phyloP scores from a whole-genome alignment of 257 asterid species.

The Solanum clarkiae region DNA sequence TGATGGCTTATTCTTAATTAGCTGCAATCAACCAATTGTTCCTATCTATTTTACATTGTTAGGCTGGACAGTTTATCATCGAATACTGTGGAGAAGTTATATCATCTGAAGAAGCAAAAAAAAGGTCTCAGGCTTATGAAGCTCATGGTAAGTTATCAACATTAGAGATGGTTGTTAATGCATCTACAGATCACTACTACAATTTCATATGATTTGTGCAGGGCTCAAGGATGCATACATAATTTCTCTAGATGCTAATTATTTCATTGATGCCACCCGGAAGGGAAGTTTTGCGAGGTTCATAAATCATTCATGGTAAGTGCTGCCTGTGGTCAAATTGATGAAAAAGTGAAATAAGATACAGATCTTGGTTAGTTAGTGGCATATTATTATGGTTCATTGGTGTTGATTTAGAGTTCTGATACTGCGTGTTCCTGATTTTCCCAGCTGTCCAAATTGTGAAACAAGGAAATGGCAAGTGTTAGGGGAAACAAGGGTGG shows the following conservation, averaged over 20 bases:
- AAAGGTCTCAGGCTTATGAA: constrained; percentile 68
- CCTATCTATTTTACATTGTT: constrained; percentile 15
- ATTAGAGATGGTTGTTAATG: constrained; percentile 5
- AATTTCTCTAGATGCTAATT: constrained; percentile 61
- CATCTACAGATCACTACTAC: constrained; percentile 1
- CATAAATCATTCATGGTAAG: constrained; percentile 94
- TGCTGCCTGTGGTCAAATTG: background rate
- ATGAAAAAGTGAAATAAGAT: background rate
- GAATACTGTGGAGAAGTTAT: constrained; percentile 93
- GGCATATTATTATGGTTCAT: background rate
- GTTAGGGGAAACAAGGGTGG: constrained; percentile 84
- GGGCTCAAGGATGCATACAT: constrained; percentile 80
- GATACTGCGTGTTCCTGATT: constrained; percentile 4
- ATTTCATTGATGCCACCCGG: constrained; percentile 74
- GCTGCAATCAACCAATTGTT: background rate
- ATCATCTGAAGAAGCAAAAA: constrained; percentile 65
- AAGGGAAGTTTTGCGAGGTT: constrained; percentile 92
- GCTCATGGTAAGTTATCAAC: constrained; percentile 43
- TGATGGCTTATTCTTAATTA: background rate
- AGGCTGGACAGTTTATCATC: constrained; percentile 85
- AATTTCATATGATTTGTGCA: constrained; percentile 17
- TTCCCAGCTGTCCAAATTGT: constrained; percentile 76
- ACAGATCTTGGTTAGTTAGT: background rate
- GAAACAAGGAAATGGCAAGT: constrained; percentile 98
- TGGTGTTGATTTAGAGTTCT: background rate